These are phyloP conservation scores for Phytophthora litchii DNA, from an alignment of 352 stramenopile species.

Conservation along the genomic window DNA sequence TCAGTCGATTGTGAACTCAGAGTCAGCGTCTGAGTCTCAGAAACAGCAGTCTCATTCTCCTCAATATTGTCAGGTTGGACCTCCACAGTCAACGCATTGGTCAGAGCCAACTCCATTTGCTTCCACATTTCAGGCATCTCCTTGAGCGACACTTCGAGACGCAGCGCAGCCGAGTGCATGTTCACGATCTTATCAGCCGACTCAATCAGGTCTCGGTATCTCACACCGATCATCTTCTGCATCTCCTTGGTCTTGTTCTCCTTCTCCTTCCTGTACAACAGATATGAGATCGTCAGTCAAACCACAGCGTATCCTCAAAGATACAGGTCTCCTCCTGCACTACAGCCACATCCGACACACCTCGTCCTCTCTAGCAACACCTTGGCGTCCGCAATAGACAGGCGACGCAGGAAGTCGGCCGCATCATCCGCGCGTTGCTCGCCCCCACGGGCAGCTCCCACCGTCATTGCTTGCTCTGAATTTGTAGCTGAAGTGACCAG, in stretches of 20 bases:
- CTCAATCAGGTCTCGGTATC: constrained; percentile 93
- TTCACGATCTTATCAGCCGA: constrained; percentile 93
- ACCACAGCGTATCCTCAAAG: not conserved
- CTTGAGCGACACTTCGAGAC: constrained; percentile 79
- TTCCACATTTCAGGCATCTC: constrained; percentile 89
- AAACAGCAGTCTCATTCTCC: not conserved
- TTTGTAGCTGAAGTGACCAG: constrained; percentile 1
- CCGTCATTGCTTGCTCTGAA: constrained; percentile 16
- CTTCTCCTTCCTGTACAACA: constrained; percentile 68
- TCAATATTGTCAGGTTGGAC: not conserved
- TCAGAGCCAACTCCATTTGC: constrained; percentile 55
- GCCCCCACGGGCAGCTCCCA: constrained; percentile 1
- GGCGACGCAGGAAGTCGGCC: constrained; percentile 73
- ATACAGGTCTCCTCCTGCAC: not conserved
- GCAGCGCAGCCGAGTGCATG: constrained; percentile 90
- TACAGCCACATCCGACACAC: constrained; percentile 33
- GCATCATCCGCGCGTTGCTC: constrained; percentile 25
- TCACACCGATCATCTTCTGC: constrained; percentile 93
- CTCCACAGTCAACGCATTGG: constrained; percentile 32
- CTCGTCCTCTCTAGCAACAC: constrained; percentile 80
- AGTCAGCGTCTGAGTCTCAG: not conserved
- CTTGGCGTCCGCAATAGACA: constrained; percentile 86
- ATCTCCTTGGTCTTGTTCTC: constrained; percentile 90
- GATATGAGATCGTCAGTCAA: not conserved
- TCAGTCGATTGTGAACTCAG: not conserved